Evolutionary conservation across 208 protist species (phyloP).

Genomic region (Acanthamoeba royreba): DNA sequence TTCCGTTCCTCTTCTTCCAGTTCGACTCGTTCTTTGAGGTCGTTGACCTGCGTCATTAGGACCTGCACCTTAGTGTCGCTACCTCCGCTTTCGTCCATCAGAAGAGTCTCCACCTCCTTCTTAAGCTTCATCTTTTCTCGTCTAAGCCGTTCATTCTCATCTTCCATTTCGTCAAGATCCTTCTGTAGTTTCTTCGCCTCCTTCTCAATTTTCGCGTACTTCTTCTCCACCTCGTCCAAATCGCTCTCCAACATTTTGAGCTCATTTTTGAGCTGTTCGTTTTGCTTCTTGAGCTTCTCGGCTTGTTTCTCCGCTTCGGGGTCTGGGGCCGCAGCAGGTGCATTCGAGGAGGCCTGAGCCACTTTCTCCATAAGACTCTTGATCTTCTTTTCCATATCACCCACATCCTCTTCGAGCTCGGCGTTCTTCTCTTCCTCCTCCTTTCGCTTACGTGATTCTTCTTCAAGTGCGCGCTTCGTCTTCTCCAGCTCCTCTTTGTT

Average conservation of each 20-base stretch:
- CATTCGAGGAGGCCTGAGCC: not conserved
- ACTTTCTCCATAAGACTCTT: constrained; percentile 4
- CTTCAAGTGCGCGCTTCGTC: not conserved
- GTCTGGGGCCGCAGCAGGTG: not conserved
- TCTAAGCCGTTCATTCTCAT: not conserved
- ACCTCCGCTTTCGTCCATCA: not conserved
- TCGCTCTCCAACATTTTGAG: not conserved
- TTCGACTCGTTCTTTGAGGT: not conserved
- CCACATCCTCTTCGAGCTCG: not conserved
- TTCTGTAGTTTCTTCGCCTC: not conserved
- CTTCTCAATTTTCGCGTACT: not conserved
- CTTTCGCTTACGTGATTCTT: not conserved
- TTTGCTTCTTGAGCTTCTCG: constrained; percentile 6
- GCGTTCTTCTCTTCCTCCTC: not conserved
- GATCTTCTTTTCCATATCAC: constrained; percentile 3
- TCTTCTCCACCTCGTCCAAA: constrained; percentile 1
- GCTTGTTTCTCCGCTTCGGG: not conserved
- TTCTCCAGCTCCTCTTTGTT: not conserved
- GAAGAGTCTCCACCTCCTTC: not conserved
- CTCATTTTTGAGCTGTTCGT: not conserved
- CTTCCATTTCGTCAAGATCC: not conserved
- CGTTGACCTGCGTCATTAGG: not conserved
- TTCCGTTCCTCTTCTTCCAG: not conserved
- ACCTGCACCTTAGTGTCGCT: not conserved
- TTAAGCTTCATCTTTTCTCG: constrained; percentile 15